phyloP scores from a whole-genome alignment of 257 asterid species.

The Mentha longifolia region DNA sequence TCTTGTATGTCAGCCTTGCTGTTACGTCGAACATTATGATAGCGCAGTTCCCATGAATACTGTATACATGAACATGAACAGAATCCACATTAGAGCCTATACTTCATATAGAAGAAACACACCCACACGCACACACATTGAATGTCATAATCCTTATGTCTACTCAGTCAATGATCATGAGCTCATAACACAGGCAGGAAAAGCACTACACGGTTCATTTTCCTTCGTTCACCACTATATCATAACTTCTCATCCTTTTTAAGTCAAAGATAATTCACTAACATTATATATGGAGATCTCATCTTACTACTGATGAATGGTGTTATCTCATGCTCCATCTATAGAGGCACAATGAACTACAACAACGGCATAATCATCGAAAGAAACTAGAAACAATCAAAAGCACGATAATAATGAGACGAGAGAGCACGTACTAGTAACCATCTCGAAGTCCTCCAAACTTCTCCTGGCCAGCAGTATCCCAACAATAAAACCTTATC shows the following conservation, averaged over 20 bases:
- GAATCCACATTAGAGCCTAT: not conserved
- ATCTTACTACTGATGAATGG: not conserved
- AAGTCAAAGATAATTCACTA: not conserved
- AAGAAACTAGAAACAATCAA: not conserved
- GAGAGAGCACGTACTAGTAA: slow-evolving; percentile 58
- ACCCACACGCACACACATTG: not conserved
- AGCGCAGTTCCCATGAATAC: slow-evolving; percentile 82
- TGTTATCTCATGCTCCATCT: not conserved
- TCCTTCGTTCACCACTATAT: not conserved
- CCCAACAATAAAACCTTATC: slow-evolving; percentile 79
- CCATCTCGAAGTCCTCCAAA: slow-evolving; percentile 81
- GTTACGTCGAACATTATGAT: slow-evolving; percentile 81
- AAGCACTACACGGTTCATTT: not conserved
- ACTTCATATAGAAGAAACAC: not conserved
- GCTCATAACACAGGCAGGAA: not conserved
- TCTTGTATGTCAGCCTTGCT: slow-evolving; percentile 78
- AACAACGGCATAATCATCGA: not conserved
- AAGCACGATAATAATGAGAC: not conserved
- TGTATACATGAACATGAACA: slow-evolving; percentile 23
- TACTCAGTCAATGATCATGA: not conserved
- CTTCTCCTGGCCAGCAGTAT: slow-evolving; percentile 78
- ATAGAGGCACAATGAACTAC: not conserved
- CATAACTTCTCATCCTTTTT: not conserved
- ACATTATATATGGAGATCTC: not conserved
- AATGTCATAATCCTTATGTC: not conserved